Evolutionary conservation across 1,139 yeast genomes (phyloP).

Genomic region (Candida sp.): DNA sequence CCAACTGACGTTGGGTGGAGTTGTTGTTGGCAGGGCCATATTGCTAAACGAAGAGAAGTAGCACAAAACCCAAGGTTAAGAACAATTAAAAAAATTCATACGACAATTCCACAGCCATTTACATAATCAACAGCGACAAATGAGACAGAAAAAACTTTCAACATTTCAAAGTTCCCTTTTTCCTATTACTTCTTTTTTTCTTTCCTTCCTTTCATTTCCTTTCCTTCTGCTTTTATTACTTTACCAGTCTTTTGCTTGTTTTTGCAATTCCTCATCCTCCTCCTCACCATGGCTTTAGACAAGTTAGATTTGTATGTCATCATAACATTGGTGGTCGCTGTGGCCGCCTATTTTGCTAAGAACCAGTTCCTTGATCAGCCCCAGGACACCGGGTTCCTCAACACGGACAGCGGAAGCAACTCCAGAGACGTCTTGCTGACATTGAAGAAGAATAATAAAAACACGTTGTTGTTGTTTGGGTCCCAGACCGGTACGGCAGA

Average conservation of each 20-base stretch:
- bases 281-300: slow-evolving; percentile 53
- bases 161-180: background rate
- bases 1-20: no score
- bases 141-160: background rate
- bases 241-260: background rate
- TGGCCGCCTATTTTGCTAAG: slow-evolving; percentile 69
- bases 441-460: slow-evolving; percentile 66
- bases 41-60: background rate
- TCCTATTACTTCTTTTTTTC: background rate
- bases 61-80: background rate
- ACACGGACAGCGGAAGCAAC: slow-evolving; percentile 39
- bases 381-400: slow-evolving; percentile 27
- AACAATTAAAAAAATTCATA: background rate
- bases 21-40: no score
- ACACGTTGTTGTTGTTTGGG: slow-evolving; percentile 84
- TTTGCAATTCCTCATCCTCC: background rate
- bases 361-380: slow-evolving; percentile 40
- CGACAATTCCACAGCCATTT: background rate
- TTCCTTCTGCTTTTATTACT: slow-evolving; percentile 1
- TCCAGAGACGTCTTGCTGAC: slow-evolving; percentile 70
- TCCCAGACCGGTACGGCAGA: slow-evolving; percentile 99
- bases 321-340: slow-evolving; percentile 64
- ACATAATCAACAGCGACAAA: background rate
- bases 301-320: slow-evolving; percentile 74
- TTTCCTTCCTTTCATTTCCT: background rate